Evolutionary conservation across 768 basidiomycete genomes (phyloP).

Genomic region (Amanita pallidorosea): DNA sequence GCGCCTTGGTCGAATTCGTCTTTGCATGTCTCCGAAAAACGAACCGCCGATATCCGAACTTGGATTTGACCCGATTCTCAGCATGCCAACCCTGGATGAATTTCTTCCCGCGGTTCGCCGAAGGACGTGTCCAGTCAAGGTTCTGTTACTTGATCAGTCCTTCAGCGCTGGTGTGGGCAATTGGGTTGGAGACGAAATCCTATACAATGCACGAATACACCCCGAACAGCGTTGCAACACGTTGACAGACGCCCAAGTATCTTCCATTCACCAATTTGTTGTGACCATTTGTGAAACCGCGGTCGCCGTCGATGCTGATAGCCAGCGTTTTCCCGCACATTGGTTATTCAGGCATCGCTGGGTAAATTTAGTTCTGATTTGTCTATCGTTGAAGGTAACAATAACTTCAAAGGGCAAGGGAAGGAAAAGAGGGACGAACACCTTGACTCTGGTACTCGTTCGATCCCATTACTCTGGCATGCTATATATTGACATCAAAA

Average conservation of each 20-base stretch:
- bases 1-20: conserved; percentile 58
- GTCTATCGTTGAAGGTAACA: neutral
- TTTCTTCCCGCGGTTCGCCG: conserved; percentile 39
- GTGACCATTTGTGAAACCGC: conserved; percentile 47
- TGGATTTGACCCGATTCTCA: conserved; percentile 70
- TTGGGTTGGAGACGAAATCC: conserved; percentile 75
- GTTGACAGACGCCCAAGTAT: conserved; percentile 37
- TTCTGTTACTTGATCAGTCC: conserved; percentile 67
- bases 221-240: conserved; percentile 58
- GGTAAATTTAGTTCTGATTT: conserved; percentile 24
- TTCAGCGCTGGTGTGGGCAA: conserved; percentile 79
- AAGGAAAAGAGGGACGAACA: conserved; percentile 30
- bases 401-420: conserved; percentile 42
- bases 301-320: conserved; percentile 62
- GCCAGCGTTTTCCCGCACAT: conserved; percentile 49
- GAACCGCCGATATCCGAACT: conserved; percentile 65
- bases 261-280: conserved; percentile 40
- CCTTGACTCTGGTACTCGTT: conserved; percentile 33
- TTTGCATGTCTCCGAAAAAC: conserved; percentile 40
- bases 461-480: neutral
- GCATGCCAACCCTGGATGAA: conserved; percentile 45
- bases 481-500: conserved; percentile 2
- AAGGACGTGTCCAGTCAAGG: conserved; percentile 58
- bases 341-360: conserved; percentile 66
- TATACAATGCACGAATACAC: conserved; percentile 66